Base-by-base conservation (phyloP, 768 basidiomycete species). In the Baorangia bicolor region DNA sequence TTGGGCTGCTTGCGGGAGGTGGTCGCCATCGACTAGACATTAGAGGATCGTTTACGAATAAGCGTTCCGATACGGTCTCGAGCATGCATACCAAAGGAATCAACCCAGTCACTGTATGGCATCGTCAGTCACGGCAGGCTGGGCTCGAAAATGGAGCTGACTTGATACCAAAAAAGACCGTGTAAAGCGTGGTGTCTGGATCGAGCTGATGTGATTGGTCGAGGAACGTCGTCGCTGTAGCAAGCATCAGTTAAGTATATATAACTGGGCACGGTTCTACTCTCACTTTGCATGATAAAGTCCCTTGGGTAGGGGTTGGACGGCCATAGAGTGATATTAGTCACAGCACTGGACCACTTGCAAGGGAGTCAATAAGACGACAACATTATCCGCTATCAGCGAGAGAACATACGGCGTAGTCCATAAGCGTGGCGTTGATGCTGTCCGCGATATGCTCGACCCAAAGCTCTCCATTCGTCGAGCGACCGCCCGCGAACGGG, bases 101-200 rank as follows among this genome's bases (percentile, higher is more conserved):
- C 77, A 18, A 68, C 62, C 66, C 74, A 78, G 54, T 81, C 78
- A 51, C 79, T 81, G 55, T 30, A 20, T 27, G 27, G 31, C 5
- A 11, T 27, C 3, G 46, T 64, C 37, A 64, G 56, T 49, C 46
- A 51, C 33, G 1, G 28, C 8, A 9, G 6, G 5, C 40, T n/a
- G 40, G 8, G 30, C 4, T 49, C 35, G 5, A 31, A 21, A 41
- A 27, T n/a, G 12, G 18, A 14, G 18, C 77, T 50, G 51, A 80
- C 79, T 81, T 83, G 52, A 82, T 83, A 11, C 81, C 82, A 55
- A 83, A 82, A 63, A 83, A 83, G 10, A 80, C 61, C 2, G 74
- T 74, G 50, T 81, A 83, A 8, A 83, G 66, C 4, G 82, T 82
- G 2, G 78, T 78, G 2, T 69, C 64, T 0, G 81, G 75, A 57